phyloP scores from a whole-genome alignment of 176 grass and related monocot genomes.

The Juncus effusus region DNA sequence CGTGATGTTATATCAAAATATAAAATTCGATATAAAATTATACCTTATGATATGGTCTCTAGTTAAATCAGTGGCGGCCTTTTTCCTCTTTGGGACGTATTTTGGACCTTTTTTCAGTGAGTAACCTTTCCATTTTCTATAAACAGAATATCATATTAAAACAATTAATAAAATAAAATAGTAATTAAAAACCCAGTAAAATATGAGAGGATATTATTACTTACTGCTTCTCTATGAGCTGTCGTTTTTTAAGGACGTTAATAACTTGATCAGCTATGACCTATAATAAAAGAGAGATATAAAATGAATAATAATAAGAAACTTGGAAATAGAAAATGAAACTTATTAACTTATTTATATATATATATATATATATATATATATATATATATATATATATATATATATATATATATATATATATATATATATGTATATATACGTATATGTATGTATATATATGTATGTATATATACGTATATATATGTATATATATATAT shows the following conservation, averaged over 20 bases:
- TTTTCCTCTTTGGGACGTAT: slow-evolving; percentile 83
- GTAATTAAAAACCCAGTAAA: slow-evolving; percentile 4
- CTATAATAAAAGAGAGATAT: slow-evolving; percentile 40
- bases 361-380: no score
- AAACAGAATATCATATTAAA: slow-evolving; percentile 9
- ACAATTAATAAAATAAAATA: slow-evolving; percentile 16
- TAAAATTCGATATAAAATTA: not conserved
- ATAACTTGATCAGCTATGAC: slow-evolving; percentile 39
- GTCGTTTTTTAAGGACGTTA: slow-evolving; percentile 67
- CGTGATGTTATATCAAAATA: no score
- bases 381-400: no score
- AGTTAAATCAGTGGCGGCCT: slow-evolving; percentile 82
- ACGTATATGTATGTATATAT: no score
- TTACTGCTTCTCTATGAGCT: slow-evolving; percentile 85
- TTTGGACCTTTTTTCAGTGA: slow-evolving; percentile 82
- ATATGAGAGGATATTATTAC: no score
- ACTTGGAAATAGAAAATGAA: not conserved
- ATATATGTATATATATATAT: no score
- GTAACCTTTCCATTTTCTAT: slow-evolving; percentile 44
- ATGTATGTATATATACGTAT: no score
- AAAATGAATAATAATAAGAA: not conserved
- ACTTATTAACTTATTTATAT: not conserved
- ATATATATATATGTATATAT: no score
- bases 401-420: no score
- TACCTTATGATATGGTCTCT: slow-evolving; percentile 89